Conservation (phyloP, 176 grass and related monocot genomes). For the Triticum timopheevii region DNA sequence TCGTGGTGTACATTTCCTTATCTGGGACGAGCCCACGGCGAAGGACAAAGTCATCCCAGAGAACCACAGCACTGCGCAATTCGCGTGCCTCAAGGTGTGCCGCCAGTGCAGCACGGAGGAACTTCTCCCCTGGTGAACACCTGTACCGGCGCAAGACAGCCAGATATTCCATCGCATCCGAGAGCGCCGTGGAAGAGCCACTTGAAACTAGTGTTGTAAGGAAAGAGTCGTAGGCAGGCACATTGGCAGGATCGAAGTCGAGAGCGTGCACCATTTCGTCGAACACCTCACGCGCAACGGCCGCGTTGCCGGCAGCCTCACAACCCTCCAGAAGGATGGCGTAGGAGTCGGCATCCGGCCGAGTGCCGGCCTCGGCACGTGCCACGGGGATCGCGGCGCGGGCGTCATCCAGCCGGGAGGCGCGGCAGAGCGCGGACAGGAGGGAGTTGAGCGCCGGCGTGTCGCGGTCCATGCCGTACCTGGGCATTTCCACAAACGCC, state of each 20-base stretch:
- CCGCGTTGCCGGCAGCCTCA: conserved; percentile 49
- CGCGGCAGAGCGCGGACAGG: conserved; percentile 74
- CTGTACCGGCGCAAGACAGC: conserved; percentile 24
- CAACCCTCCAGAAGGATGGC: conserved; percentile 85
- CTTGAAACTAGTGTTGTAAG: conserved; percentile 64
- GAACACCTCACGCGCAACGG: conserved; percentile 67
- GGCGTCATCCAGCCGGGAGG: conserved; percentile 55
- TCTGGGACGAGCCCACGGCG: conserved; percentile 42
- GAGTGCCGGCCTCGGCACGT: conserved; percentile 11
- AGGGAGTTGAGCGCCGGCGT: conserved; percentile 70
- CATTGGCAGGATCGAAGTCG: conserved; percentile 54
- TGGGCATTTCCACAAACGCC: conserved; percentile 56
- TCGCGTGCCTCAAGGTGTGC: conserved; percentile 37
- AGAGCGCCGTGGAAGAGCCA: conserved; percentile 32
- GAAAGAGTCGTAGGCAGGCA: conserved; percentile 78
- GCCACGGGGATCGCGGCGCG: conserved; percentile 49
- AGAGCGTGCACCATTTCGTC: conserved; percentile 63
- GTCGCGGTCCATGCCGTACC: conserved; percentile 51
- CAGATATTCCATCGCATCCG: conserved; percentile 56
- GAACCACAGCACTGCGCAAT: conserved; percentile 17
- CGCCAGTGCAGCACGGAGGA: conserved; percentile 54
- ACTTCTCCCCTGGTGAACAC: conserved; percentile 73
- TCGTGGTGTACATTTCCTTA: conserved; percentile 59
- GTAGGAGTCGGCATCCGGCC: conserved; percentile 73
- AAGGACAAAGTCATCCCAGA: conserved; percentile 61